These are phyloP conservation scores for Tulasnella sp. DNA, from an alignment of 768 basidiomycete genomes.

Conservation along the genomic window DNA sequence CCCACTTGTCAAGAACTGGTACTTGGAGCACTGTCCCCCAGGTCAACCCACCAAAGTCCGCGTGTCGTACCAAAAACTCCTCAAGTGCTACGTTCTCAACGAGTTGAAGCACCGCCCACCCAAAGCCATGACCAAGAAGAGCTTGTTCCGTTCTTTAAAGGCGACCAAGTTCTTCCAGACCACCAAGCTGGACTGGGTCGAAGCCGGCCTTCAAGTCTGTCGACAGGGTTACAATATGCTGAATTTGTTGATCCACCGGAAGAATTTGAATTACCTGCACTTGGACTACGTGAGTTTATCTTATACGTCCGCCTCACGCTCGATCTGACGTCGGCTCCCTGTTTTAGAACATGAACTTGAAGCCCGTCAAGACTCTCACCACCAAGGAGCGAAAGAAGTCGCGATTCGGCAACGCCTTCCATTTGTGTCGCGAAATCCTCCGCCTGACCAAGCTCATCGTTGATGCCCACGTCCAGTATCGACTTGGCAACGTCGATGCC, in stretches of 20 bases:
- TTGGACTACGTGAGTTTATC: conserved; percentile 63
- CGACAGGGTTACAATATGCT: conserved; percentile 99
- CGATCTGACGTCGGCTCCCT: not conserved
- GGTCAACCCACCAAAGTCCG: conserved; percentile 95
- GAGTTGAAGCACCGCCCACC: conserved; percentile 80
- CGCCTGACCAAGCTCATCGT: conserved; percentile 97
- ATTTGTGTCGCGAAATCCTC: conserved; percentile 93
- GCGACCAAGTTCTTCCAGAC: conserved; percentile 99
- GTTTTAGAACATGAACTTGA: conserved; percentile 81
- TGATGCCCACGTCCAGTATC: conserved; percentile 97
- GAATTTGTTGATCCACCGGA: conserved; percentile 96
- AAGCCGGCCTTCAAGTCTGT: conserved; percentile 96
- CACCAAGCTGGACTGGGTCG: conserved; percentile 96
- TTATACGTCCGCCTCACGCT: not conserved
- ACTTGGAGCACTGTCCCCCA: conserved; percentile 90
- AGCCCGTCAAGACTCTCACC: conserved; percentile 76
- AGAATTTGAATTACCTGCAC: conserved; percentile 91
- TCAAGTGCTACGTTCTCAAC: conserved; percentile 93
- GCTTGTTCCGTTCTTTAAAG: conserved; percentile 88
- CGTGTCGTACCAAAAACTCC: conserved; percentile 96
- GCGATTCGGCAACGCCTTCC: conserved; percentile 98
- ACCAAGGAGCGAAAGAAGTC: conserved; percentile 99
- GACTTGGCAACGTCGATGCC: conserved; percentile 95
- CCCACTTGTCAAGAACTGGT: conserved; percentile 92
- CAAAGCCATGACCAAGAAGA: conserved; percentile 98